Evolutionary conservation across 179 eudicot genomes (phyloP), one percentile per base, ranked within the genome.

Genomic region (Pouteria campechiana): DNA sequence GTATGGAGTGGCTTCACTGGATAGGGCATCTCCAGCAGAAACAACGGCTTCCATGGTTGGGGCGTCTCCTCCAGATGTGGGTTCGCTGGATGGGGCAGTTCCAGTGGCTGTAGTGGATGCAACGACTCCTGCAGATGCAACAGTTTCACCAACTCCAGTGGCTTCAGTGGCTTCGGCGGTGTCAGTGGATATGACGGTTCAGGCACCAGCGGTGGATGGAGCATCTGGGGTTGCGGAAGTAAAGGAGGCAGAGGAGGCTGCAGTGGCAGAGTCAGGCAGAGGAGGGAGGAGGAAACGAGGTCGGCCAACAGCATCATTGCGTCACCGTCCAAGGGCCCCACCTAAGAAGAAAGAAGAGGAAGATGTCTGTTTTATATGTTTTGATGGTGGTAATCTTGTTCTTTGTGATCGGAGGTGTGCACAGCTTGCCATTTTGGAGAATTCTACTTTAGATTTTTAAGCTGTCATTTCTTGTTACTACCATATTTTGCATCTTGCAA

Each of bases 291-390:
- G 74, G 28, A 92, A 81, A 69, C 79, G 93, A 53, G 94, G 73
- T 14, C 63, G 68, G 54, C 72, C 41, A 21, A 18, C 74, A 5
- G n/a, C n/a, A n/a, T n/a, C n/a, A n/a, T n/a, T n/a, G n/a, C 72
- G 65, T 49, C 44, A 54, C 54, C n/a, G 47, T 2, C 52, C 57
- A 17, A 85, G 46, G 71, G 39, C 65, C 19, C 50, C 70, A 27
- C 30, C 59, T n/a, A 54, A 64, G 74, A 86, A 73, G 78, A 51
- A 43, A 2, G 64, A 64, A 7, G 96, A 74, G 38, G 99, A 92
- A 57, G 99, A 92, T 64, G 99, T 92, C 49, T 92, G 99, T 61
- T 92, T 92, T 69, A 74, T 92, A 39, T 92, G 99, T 64, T 88
- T 82, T 27, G 99, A 92, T 56, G 96, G 99, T 21, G 96, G 99